These are phyloP conservation scores for Kurtzmaniella cleridarum DNA, from an alignment of 805 yeast species.

Conservation along the genomic window DNA sequence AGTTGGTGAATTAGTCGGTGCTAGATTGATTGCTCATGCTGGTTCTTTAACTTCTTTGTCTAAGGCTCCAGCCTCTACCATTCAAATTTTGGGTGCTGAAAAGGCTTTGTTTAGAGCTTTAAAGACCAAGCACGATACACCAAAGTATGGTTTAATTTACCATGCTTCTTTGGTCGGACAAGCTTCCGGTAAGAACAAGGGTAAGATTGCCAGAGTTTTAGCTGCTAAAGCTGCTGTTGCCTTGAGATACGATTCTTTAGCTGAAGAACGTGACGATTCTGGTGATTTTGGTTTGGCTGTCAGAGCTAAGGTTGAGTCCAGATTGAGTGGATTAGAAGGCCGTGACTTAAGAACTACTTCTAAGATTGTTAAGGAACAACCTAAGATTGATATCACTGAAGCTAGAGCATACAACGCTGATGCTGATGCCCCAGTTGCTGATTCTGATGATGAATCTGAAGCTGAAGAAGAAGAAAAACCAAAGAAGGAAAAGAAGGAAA, in stretches of 20 bases:
- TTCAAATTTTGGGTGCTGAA: constrained; percentile 98
- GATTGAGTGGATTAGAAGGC: constrained; percentile 94
- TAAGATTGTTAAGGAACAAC: constrained; percentile 72
- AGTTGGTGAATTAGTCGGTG: constrained; percentile 98
- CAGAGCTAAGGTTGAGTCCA: constrained; percentile 88
- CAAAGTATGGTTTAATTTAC: constrained; percentile 94
- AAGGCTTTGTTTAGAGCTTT: constrained; percentile 98
- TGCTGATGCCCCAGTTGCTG: constrained; percentile 66
- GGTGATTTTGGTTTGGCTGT: constrained; percentile 91
- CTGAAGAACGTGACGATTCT: constrained; percentile 94
- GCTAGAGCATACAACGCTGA: constrained; percentile 90
- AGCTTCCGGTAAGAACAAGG: constrained; percentile 97
- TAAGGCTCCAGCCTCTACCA: constrained; percentile 97
- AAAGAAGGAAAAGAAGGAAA: constrained; percentile 24
- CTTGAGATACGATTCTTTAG: constrained; percentile 90
- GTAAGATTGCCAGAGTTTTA: constrained; percentile 96
- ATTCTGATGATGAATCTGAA: constrained; percentile 24
- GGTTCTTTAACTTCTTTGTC: constrained; percentile 93
- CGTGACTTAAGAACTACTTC: constrained; percentile 91
- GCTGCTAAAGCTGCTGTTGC: constrained; percentile 99
- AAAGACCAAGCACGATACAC: constrained; percentile 97
- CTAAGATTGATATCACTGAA: constrained; percentile 81
- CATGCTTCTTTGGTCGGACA: constrained; percentile 97
- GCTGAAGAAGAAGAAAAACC: constrained; percentile 23
- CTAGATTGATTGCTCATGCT: constrained; percentile 94